Conservation (phyloP, 176 grass and related monocot genomes). For the Triticum dicoccoides region DNA sequence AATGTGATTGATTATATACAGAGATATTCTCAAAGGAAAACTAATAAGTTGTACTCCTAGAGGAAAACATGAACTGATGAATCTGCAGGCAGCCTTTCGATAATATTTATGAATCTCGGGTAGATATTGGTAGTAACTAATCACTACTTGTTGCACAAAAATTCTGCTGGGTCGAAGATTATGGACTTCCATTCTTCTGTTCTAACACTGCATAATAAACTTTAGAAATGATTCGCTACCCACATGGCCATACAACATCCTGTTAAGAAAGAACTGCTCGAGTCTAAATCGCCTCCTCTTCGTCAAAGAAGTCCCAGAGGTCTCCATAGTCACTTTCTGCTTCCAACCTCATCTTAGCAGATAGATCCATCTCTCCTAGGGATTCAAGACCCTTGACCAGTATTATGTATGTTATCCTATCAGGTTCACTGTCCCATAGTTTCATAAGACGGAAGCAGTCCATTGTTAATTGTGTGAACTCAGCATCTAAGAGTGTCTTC, state of each 20-base stretch:
- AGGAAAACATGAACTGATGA: not conserved
- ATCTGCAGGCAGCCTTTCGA: not conserved
- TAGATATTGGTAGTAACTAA: conserved; percentile 8
- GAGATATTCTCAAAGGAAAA: not conserved
- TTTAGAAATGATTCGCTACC: not conserved
- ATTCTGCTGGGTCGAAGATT: not conserved
- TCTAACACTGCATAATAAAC: not conserved
- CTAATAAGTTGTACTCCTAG: not conserved
- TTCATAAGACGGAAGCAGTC: conserved; percentile 83
- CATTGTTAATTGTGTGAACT: conserved; percentile 55
- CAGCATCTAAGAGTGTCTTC: conserved; percentile 51
- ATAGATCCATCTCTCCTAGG: conserved; percentile 54
- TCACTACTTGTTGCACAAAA: conserved; percentile 7
- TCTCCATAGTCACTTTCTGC: conserved; percentile 56
- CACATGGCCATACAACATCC: not conserved
- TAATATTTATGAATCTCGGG: not conserved
- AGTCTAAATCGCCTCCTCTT: conserved; percentile 32
- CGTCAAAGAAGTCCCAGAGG: conserved; percentile 47
- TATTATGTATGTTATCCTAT: conserved; percentile 56
- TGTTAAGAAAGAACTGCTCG: conserved; percentile 14
- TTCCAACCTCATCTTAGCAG: conserved; percentile 45
- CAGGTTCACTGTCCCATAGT: conserved; percentile 73
- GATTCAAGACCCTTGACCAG: conserved; percentile 68
- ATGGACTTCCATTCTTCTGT: not conserved
- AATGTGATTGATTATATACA: conserved; percentile 1